Evolutionary conservation across 441 rosid species (phyloP), one percentile per base, ranked within the genome.

Genomic region (Melastoma candidum): DNA sequence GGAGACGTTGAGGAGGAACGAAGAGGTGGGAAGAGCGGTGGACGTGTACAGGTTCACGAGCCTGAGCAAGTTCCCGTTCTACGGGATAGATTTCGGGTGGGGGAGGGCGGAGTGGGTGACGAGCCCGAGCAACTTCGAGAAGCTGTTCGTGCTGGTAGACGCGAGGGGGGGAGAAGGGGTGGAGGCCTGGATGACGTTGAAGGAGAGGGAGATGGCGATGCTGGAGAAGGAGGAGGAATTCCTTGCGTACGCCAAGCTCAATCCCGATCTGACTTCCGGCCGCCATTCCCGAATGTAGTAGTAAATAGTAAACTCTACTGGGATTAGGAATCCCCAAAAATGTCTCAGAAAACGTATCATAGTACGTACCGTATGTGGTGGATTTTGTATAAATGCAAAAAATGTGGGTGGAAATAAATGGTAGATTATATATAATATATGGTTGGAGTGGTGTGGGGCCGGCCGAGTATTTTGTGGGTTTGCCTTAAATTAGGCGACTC

Each of bases 171-270:
- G 44, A 36, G 58, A 54, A 9, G 49, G 58, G 12, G 26, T 54
- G 17, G 58, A 54, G 4, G 58, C 58, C 2, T 54, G 58, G 58
- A 54, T 54, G 29, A 54, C 58, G 3, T 44, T 43, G 39, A 12
- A 44, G 11, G 49, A 54, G 48, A 29, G 17, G 2, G 48, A 43
- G 29, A 54, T 54, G 57, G n/a, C 32, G 11, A 32, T 36, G 12
- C 12, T 52, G 44, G 43, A 32, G 43, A 11, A 39, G 8, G 47
- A 17, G 4, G 47, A 53, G 46, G 14, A 14, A 12, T 10, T 41
- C 14, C 25, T 47, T 47, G 25, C 49, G 7, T 13, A 13, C 14
- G 49, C 49, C 1, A 29, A 29, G 25, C 13, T 47, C 14, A 6
- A n/a, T 1, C 22, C 22, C 7, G 8, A 14, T 8, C 7, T 4